Base-by-base conservation (phyloP, 805 yeast genomes). In the Zygotorulaspora florentina region DNA sequence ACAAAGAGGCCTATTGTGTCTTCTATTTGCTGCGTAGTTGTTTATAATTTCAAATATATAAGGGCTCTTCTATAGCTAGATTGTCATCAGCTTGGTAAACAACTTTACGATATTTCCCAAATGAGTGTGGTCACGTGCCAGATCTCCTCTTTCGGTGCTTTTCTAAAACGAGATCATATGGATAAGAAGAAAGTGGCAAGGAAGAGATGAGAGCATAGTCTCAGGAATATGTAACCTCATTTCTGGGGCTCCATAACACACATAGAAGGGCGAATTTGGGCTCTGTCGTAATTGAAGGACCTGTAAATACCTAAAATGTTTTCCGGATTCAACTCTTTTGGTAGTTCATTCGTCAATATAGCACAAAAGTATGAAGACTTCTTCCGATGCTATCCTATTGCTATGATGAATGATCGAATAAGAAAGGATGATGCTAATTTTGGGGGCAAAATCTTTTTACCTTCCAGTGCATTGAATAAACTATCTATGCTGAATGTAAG, bases 401-500 rank as follows among this genome's bases (percentile, higher is more conserved):
- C 85, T 1, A 86, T 86, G 88, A 86, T 91, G 95, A 83, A 89
- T 11, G 95, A 83, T 62, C 57, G 75, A 56, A 74, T 74, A 49
- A 67, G 89, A 51, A 77, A 85, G 64, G 87, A 83, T 47, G 87
- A 79, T 50, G 83, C 95, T 41, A 89, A 93, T 60, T 91, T 69
- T 67, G 98, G 99, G 10, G 99, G 99, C 52, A 93, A 93, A 70
- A 88, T 93, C 44, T 89, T 91, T 52, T 66, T 93, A 40, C 99
- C 99, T 3, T 93, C 95, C 17, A 86, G 96, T 31, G 93, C 98
- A 0, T 75, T 93, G 52, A 85, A 83, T 63, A 88, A 85, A 62
- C 74, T 93, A 47, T 85, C 96, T 3, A 86, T 87, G 87, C 71
- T 93, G 34, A 91, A 90, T 61, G 88, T 93, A 47, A 74, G 96